Evolutionary conservation across 2,329 filamentous ascomycete species (phyloP).

Genomic region (Aspergillus flavus): DNA sequence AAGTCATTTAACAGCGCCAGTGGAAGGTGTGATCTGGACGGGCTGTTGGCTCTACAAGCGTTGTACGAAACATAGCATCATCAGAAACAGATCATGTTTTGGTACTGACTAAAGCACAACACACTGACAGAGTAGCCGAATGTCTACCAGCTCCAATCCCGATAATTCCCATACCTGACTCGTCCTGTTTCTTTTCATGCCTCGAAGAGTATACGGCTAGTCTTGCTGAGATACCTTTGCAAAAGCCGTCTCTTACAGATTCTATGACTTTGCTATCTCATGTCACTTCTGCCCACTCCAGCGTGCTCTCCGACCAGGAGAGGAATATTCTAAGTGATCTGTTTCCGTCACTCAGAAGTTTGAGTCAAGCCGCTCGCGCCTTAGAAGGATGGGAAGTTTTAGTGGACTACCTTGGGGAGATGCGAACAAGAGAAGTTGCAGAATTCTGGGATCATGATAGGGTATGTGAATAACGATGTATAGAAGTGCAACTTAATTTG

Average conservation of each 20-base stretch:
- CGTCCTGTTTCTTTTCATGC: slow-evolving; percentile 20
- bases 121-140: slow-evolving; percentile 24
- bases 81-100: background rate
- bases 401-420: slow-evolving; percentile 35
- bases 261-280: slow-evolving; percentile 26
- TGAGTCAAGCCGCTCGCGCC: slow-evolving; percentile 23
- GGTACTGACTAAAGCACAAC: background rate
- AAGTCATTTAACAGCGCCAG: slow-evolving; percentile 22
- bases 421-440: slow-evolving; percentile 32
- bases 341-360: slow-evolving; percentile 25
- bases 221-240: slow-evolving; percentile 30
- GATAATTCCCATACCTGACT: slow-evolving; percentile 37
- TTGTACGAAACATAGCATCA: slow-evolving; percentile 22
- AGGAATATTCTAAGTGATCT: slow-evolving; percentile 36
- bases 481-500: background rate
- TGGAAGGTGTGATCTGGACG: slow-evolving; percentile 20
- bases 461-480: slow-evolving; percentile 24
- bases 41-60: slow-evolving; percentile 27
- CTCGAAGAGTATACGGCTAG: slow-evolving; percentile 38
- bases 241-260: slow-evolving; percentile 11
- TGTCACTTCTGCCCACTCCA: slow-evolving; percentile 18
- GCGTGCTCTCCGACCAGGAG: slow-evolving; percentile 30
- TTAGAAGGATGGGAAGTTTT: slow-evolving; percentile 27
- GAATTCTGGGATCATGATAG: slow-evolving; percentile 42
- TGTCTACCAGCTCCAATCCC: slow-evolving; percentile 23